Percentiles rank a stretch among this genome's conserved stretches.
Evolutionary conservation across 345 rosid species (phyloP).

Genomic region (Citrus australasica): DNA sequence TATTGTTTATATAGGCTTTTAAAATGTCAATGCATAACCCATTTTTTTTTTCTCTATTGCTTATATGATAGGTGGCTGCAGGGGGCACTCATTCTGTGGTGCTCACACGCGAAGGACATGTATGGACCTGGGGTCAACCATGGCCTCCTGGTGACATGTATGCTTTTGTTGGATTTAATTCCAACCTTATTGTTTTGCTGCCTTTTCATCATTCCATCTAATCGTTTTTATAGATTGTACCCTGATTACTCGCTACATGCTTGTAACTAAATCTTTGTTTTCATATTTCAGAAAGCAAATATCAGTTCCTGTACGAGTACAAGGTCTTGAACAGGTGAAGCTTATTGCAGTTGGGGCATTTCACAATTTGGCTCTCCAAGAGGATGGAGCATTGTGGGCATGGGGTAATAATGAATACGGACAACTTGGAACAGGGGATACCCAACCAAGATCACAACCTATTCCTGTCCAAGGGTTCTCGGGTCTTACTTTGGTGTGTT

Average conservation of each 20-base stretch:
- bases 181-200: neutral
- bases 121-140: constrained; percentile 99
- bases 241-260: neutral
- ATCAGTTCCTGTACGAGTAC: constrained; percentile 93
- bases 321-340: constrained; percentile 89
- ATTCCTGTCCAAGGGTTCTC: constrained; percentile 85
- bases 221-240: neutral
- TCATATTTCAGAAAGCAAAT: constrained; percentile 76
- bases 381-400: constrained; percentile 92
- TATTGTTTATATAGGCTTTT: neutral
- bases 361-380: constrained; percentile 95
- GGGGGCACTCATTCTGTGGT: constrained; percentile 99
- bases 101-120: constrained; percentile 84
- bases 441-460: constrained; percentile 98
- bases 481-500: constrained; percentile 76
- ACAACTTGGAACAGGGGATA: constrained; percentile 99
- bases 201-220: neutral
- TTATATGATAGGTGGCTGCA: constrained; percentile 76
- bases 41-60: constrained; percentile 11
- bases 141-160: constrained; percentile 99
- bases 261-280: neutral
- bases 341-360: constrained; percentile 97
- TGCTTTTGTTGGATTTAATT: constrained; percentile 3
- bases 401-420: constrained; percentile 99
- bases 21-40: neutral